Conservation (phyloP, 1,139 yeast species). For the Entelexis paramagnoliae region DNA sequence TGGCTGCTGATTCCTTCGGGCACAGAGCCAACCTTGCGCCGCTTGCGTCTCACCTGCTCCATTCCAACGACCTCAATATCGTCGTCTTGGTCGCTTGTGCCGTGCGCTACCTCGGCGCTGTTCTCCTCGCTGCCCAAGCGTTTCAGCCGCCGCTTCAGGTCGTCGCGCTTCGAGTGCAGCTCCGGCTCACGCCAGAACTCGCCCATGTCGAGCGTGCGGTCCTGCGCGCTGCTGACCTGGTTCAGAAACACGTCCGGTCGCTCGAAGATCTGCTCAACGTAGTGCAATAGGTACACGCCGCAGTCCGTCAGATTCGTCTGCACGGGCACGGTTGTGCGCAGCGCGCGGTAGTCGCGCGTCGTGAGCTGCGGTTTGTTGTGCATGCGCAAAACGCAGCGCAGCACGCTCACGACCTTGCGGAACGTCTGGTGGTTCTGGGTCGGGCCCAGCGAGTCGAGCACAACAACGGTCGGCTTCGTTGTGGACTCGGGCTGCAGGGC, state of each 20-base stretch:
- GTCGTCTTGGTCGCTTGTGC: not conserved
- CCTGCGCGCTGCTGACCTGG: slow-evolving; percentile 2
- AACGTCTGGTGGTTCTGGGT: slow-evolving; percentile 7
- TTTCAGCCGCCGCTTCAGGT: slow-evolving; percentile 7
- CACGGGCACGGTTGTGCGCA: slow-evolving; percentile 47
- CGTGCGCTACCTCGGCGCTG: not conserved
- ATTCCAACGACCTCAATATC: slow-evolving; percentile 10
- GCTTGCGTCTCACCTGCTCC: slow-evolving; percentile 1
- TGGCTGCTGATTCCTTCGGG: too few relatives aligned
- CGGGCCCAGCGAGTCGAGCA: slow-evolving; percentile 60
- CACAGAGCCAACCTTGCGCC: not conserved
- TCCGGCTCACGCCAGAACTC: slow-evolving; percentile 19
- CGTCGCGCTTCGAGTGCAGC: slow-evolving; percentile 13
- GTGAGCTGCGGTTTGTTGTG: slow-evolving; percentile 47
- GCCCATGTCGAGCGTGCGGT: slow-evolving; percentile 5
- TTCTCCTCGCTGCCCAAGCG: slow-evolving; percentile 10
- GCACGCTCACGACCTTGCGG: slow-evolving; percentile 27
- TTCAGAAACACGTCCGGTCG: slow-evolving; percentile 42
- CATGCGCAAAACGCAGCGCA: slow-evolving; percentile 45
- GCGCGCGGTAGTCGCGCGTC: slow-evolving; percentile 32
- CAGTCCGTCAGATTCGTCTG: slow-evolving; percentile 91
- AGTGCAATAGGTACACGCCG: slow-evolving; percentile 84
- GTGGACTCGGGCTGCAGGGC: not conserved
- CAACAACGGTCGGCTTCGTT: slow-evolving; percentile 27
- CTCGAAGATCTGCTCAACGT: slow-evolving; percentile 54